Base-by-base conservation (phyloP, 2,329 filamentous ascomycete genomes). In the Alternaria incomplexa region DNA sequence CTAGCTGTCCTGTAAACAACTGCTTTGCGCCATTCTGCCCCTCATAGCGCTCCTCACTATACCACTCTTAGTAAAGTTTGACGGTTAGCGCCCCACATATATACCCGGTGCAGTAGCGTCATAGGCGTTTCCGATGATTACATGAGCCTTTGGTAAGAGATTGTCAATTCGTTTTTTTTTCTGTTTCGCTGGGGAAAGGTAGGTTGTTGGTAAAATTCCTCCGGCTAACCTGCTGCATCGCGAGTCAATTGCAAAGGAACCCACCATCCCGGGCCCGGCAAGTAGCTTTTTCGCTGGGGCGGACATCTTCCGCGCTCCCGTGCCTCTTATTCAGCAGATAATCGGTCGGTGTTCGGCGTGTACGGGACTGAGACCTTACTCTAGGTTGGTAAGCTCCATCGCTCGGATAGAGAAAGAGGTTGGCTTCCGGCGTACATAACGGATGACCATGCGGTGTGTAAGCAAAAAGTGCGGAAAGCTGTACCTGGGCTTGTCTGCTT, bases 401-500 rank as follows among this genome's bases (percentile, higher is more conserved):
- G 15, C 36, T 61, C 30, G 52, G 55, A 32, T 48, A 44, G 60
- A 47, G 63, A 22, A 58, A 64, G 43, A 54, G 20, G 30, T 40
- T 15, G 26, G 30, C n/a, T 36, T 45, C 64, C 58, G 62, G 52
- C 51, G 13, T 52, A 22, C 28, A 46, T 9, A 23, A 43, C 23
- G 17, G 61, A 61, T 70, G 62, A 66, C 56, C 36, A 47, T 40
- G 44, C 44, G 55, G 36, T 72, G 54, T 65, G 66, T 72, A 66
- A 72, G 66, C 69, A 65, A 32, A 32, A 44, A 36, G 28, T 20
- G 26, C 46, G 45, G 20, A 51, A 54, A 48, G 36, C 8, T 36
- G 61, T 59, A 58, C 67, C 65, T 68, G 59, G 40, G 51, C 58
- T 61, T 68, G 45, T 15, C 66, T 23, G 40, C 32, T 63, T 69